phyloP scores from a whole-genome alignment of 495 filamentous ascomycete species.

The Podospora sp. region DNA sequence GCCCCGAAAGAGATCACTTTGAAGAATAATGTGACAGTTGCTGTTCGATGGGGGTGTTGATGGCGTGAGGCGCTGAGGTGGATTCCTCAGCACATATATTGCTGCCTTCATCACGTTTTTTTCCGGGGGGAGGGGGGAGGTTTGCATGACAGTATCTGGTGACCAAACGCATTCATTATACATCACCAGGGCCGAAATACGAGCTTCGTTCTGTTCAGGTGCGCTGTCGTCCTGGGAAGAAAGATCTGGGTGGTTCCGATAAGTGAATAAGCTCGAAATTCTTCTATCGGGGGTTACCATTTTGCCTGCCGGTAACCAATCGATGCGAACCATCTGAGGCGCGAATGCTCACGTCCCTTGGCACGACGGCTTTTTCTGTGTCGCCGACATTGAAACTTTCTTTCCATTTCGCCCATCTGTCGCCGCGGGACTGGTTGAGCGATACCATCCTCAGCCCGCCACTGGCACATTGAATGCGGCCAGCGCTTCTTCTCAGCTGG shows the following conservation, averaged over 20 bases:
- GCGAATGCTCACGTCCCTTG: not conserved
- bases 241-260: not conserved
- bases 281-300: not conserved
- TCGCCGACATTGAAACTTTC: not conserved
- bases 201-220: not conserved
- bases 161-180: not conserved
- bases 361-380: constrained; percentile 2
- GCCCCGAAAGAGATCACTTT: no score
- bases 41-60: no score
- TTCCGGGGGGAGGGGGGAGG: no score
- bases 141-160: not conserved
- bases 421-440: constrained; percentile 8
- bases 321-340: not conserved
- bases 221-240: not conserved
- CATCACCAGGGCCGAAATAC: not conserved
- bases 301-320: constrained; percentile 1
- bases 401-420: constrained; percentile 1
- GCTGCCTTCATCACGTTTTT: no score
- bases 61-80: no score
- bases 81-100: no score
- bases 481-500: constrained; percentile 25
- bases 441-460: constrained; percentile 1
- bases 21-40: no score
- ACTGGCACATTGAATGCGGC: constrained; percentile 26
- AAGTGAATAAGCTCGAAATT: not conserved